These are phyloP conservation scores for Senecio squalidus DNA, from an alignment of 140 eudicot species.

Conservation along the genomic window DNA sequence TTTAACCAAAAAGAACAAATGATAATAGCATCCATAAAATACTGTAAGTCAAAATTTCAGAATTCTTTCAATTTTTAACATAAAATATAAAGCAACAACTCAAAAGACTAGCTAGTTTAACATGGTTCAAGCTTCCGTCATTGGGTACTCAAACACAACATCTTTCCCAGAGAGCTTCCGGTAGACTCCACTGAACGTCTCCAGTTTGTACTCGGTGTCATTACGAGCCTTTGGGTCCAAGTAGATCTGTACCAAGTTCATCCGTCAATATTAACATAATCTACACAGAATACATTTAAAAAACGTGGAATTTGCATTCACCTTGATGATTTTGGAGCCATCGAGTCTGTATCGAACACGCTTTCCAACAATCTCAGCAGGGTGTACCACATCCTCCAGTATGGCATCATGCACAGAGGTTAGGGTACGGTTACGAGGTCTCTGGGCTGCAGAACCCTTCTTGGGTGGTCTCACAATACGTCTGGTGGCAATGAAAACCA, in stretches of 20 bases:
- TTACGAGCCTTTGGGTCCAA: conserved; percentile 57
- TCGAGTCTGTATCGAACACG: conserved; percentile 45
- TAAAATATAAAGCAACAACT: conserved; percentile 3
- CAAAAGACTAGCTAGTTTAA: conserved; percentile 16
- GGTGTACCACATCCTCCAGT: conserved; percentile 50
- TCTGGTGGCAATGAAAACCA: conserved; percentile 47
- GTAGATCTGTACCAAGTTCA: conserved; percentile 26
- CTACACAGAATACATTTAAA: not conserved
- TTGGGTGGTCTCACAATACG: conserved; percentile 45
- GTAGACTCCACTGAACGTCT: conserved; percentile 51
- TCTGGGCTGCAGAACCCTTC: conserved; percentile 52
- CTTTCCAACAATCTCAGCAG: conserved; percentile 53
- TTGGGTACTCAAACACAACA: conserved; percentile 45
- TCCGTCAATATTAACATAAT: too few relatives aligned
- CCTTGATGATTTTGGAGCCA: conserved; percentile 53
- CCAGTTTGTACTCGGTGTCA: conserved; percentile 59
- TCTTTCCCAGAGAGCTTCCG: conserved; percentile 53
- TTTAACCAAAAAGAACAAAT: not conserved
- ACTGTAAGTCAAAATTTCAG: conserved; percentile 22
- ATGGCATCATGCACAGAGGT: conserved; percentile 55
- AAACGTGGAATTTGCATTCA: not conserved
- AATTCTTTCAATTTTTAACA: conserved; percentile 11
- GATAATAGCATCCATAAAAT: not conserved
- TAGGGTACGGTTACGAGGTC: conserved; percentile 53
- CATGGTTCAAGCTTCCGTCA: conserved; percentile 27